phyloP scores from a whole-genome alignment of 306 rosid species.

The Gastrolobium villosum region DNA sequence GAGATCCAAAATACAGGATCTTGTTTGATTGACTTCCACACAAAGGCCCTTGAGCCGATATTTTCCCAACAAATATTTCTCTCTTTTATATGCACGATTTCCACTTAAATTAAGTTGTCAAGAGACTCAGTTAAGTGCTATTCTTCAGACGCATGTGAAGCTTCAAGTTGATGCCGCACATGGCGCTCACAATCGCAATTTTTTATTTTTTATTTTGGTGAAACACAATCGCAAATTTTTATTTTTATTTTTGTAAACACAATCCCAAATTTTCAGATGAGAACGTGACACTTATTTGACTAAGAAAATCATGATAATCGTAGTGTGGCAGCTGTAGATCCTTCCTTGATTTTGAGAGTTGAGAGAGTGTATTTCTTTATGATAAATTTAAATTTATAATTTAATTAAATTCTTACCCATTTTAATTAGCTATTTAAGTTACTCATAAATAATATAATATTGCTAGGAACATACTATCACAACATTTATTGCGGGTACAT shows the following conservation, averaged over 20 bases:
- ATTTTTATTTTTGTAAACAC: no score
- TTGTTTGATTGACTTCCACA: no score
- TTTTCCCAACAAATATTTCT: no score
- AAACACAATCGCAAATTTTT: no score
- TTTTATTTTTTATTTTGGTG: no score
- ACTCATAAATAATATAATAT: not conserved
- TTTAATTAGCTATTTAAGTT: not conserved
- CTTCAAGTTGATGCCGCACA: conserved; percentile 1
- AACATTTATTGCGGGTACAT: no score
- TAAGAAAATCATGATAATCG: not conserved
- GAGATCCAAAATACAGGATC: no score
- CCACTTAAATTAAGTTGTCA: no score
- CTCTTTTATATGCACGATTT: no score
- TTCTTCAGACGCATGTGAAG: not conserved
- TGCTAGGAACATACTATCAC: not conserved
- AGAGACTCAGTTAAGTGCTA: no score
- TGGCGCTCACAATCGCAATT: not conserved
- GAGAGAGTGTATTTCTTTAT: not conserved
- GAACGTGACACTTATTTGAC: not conserved
- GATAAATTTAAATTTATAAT: not conserved
- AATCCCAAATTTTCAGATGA: not conserved
- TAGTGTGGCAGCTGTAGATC: not conserved
- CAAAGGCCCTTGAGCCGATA: no score
- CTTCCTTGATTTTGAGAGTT: not conserved
- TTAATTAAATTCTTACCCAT: not conserved